Percentiles rank a stretch among this genome's conserved stretches.
phyloP scores from a whole-genome alignment of 2,329 filamentous ascomycete genomes.

The Fusarium graminum region DNA sequence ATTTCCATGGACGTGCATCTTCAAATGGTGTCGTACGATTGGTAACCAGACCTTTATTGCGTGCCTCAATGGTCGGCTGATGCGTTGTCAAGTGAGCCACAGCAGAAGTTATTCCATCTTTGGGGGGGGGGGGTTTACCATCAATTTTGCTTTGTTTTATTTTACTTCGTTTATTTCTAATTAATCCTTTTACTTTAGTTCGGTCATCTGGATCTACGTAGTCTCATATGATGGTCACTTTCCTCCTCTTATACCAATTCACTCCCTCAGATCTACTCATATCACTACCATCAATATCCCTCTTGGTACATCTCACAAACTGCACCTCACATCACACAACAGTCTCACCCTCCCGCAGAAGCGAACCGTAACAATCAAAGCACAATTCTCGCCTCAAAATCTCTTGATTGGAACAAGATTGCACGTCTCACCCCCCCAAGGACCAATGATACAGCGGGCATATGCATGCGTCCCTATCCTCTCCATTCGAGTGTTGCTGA shows the following conservation, averaged over 20 bases:
- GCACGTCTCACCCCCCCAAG: slow-evolving; percentile 21
- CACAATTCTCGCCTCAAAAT: slow-evolving; percentile 38
- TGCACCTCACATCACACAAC: slow-evolving; percentile 35
- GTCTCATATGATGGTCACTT: background rate
- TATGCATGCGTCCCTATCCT: slow-evolving; percentile 41
- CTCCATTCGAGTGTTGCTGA: slow-evolving; percentile 33
- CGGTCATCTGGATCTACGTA: background rate
- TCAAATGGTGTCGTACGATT: slow-evolving; percentile 44
- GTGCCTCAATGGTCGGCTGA: slow-evolving; percentile 43
- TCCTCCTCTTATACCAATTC: background rate
- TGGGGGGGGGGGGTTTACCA: background rate
- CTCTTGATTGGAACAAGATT: slow-evolving; percentile 42
- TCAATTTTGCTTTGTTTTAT: too few relatives aligned
- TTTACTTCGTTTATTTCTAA: background rate
- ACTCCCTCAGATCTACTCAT: background rate
- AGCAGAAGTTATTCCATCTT: slow-evolving; percentile 6
- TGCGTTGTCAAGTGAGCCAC: slow-evolving; percentile 45
- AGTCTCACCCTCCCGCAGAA: slow-evolving; percentile 38
- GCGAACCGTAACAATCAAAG: slow-evolving; percentile 7
- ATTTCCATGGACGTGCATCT: slow-evolving; percentile 16
- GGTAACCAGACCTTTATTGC: slow-evolving; percentile 28
- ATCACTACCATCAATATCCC: background rate
- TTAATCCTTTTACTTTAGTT: background rate
- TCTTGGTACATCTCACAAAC: background rate
- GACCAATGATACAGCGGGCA: slow-evolving; percentile 33